Evolutionary conservation across 2,329 filamentous ascomycete species (phyloP).

Genomic region (Ophiostoma himal-ulmi): DNA sequence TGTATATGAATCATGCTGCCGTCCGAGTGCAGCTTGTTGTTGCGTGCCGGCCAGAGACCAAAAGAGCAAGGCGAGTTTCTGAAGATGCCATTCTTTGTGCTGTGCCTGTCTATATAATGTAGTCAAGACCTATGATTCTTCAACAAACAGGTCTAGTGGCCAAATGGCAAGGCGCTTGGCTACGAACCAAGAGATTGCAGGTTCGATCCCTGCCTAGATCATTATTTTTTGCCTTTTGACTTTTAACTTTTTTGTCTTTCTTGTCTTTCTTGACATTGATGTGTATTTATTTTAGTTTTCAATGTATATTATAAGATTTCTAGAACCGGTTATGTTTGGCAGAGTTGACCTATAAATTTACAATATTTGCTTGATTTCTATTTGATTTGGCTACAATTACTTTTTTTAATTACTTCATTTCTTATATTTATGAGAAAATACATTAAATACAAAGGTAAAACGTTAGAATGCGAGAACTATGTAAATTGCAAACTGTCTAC

Average conservation of each 20-base stretch:
- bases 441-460: no score
- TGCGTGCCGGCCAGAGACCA: no score
- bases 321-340: no score
- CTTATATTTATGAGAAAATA: no score
- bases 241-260: no score
- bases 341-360: not conserved
- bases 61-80: no score
- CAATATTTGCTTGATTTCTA: not conserved
- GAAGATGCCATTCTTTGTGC: no score
- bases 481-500: no score
- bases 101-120: not conserved
- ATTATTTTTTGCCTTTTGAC: constrained; percentile 11
- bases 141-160: constrained; percentile 28
- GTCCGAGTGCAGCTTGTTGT: no score
- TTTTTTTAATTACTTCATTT: not conserved
- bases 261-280: not conserved
- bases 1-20: not conserved
- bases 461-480: no score
- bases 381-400: no score
- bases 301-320: not conserved
- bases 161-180: constrained; percentile 36
- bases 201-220: constrained; percentile 35
- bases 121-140: not conserved
- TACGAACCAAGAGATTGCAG: constrained; percentile 38
- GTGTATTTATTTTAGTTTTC: not conserved